Base-by-base conservation (phyloP, 2,329 filamentous ascomycete species). In the Neonectria hederae region DNA sequence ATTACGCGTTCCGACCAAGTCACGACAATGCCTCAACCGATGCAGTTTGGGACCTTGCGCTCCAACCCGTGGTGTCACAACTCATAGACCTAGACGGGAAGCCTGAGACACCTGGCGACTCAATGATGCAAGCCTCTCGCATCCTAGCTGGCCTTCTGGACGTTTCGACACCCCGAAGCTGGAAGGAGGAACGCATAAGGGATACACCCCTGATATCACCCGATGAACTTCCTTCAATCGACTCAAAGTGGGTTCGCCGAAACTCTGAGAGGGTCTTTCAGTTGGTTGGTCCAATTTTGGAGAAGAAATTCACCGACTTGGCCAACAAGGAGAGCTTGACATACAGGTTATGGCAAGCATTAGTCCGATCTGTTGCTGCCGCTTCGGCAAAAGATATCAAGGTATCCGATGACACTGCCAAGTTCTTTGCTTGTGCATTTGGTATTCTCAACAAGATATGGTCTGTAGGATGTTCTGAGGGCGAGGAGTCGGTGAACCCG, bases 301-400 rank as follows among this genome's bases (percentile, higher is more conserved):
- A 88, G 77, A 84, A 81, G 59, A 86, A 85, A 55, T 89, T 93
- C 54, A 81, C 85, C 56, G 87, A 87, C 17, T 74, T 95, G n/a
- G 84, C 86, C 9, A 83, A 87, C 54, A 83, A 86, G 1, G 85
- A 85, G 19, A 92, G 87, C 67, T 70, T 78, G 10, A 75, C 81
- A 0, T 82, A 79, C 53, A 81, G 79, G 8, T 82, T 92, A 40
- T 92, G 90, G 90, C 77, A 81, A 28, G 82, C 85, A 1, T 81
- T 93, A 13, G 82, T 92, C 46, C 80, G 82, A 4, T 87, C 90
- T 1, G 82, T 94, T 26, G 86, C 89, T 2, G 85, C 86, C 53
- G 91, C 92, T 42, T 90, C 90, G 24, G 86, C 85, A 45, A 97
- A 97, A 78, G 96, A 99, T 78, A 91, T 99, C 71, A 97, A 95